Conservation (phyloP, 139 green algal genomes). For the Chlorella vulgaris region DNA sequence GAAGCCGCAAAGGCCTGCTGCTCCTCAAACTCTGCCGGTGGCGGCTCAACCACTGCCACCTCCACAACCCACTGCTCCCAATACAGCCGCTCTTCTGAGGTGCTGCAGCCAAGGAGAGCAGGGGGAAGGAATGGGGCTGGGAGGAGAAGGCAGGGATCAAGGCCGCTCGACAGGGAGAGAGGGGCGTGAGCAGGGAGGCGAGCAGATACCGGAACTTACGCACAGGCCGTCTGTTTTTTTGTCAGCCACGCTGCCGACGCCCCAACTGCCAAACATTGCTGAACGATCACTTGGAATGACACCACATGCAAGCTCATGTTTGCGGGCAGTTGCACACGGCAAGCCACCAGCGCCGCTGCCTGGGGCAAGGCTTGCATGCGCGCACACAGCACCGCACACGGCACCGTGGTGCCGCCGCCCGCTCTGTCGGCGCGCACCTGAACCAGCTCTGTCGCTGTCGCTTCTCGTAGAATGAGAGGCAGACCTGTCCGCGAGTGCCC, state of each 20-base stretch:
- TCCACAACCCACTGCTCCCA: constrained; percentile 88
- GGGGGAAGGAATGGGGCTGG: neutral
- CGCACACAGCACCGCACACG: neutral
- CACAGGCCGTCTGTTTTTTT: too few relatives aligned
- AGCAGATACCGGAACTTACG: too few relatives aligned
- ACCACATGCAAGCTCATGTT: too few relatives aligned
- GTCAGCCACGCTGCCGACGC: too few relatives aligned
- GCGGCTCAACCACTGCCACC: neutral
- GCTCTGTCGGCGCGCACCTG: constrained; percentile 10
- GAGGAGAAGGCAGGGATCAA: neutral
- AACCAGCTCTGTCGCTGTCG: constrained; percentile 69
- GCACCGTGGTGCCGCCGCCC: too few relatives aligned
- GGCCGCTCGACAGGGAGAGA: too few relatives aligned
- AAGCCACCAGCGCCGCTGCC: too few relatives aligned
- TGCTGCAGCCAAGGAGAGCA: constrained; percentile 19
- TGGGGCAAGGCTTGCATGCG: neutral
- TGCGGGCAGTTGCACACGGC: too few relatives aligned
- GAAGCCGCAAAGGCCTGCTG: neutral
- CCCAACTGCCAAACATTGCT: too few relatives aligned
- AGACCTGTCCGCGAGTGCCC: constrained; percentile 49
- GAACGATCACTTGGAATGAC: too few relatives aligned
- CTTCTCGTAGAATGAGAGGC: constrained; percentile 83
- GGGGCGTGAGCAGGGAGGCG: too few relatives aligned
- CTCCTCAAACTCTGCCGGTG: constrained; percentile 20
- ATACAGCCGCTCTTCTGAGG: constrained; percentile 78